These are phyloP conservation scores for Lachancea thermotolerans DNA, from an alignment of 805 yeast species.

Conservation along the genomic window DNA sequence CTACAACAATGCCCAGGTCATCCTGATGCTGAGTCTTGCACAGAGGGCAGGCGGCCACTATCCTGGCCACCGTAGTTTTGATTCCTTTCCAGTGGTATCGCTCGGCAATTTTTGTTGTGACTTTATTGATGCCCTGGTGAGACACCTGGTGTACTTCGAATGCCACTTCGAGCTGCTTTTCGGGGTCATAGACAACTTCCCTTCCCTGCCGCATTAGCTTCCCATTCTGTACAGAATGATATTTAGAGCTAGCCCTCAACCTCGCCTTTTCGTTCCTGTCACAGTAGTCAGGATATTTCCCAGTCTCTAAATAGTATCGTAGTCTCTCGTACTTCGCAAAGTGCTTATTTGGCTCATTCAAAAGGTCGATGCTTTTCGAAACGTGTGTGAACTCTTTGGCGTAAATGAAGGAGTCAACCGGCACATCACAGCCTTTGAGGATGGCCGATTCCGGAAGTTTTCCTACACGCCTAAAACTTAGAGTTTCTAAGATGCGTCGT, in stretches of 20 bases:
- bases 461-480: constrained; percentile 73
- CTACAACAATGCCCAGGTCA: constrained; percentile 7
- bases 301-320: constrained; percentile 70
- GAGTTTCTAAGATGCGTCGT: constrained; percentile 65
- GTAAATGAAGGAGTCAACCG: constrained; percentile 82
- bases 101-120: constrained; percentile 71
- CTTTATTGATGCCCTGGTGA: constrained; percentile 86
- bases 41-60: constrained; percentile 65
- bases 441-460: constrained; percentile 83
- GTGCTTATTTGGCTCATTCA: constrained; percentile 24
- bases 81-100: constrained; percentile 88
- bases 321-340: constrained; percentile 64
- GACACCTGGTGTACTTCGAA: constrained; percentile 57
- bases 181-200: constrained; percentile 77
- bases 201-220: constrained; percentile 68
- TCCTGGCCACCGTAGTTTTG: constrained; percentile 77
- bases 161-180: constrained; percentile 67
- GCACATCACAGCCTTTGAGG: constrained; percentile 71
- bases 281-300: constrained; percentile 77
- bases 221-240: constrained; percentile 65
- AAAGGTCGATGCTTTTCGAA: constrained; percentile 26
- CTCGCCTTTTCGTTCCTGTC: constrained; percentile 85
- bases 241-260: constrained; percentile 63
- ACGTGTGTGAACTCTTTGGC: constrained; percentile 67
- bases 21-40: constrained; percentile 47